Percentiles rank a stretch among this genome's conserved stretches.
phyloP scores from a whole-genome alignment of 2,329 filamentous ascomycete genomes.

The Aspergillus melleus region DNA sequence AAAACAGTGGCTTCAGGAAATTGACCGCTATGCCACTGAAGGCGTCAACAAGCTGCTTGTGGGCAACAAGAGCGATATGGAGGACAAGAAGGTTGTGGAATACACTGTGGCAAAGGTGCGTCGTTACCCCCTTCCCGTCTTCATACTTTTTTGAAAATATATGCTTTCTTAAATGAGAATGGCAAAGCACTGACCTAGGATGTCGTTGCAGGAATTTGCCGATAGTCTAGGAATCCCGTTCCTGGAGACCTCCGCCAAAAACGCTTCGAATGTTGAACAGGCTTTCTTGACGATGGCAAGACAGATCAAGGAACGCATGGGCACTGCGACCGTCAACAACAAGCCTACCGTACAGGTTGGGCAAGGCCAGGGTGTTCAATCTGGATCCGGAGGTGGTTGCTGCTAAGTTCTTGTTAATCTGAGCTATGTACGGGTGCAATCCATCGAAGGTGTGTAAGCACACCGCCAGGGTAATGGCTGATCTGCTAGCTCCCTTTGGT shows the following conservation, averaged over 20 bases:
- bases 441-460: not conserved
- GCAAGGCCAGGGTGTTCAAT: conserved; percentile 90
- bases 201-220: conserved; percentile 77
- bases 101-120: conserved; percentile 98
- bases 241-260: conserved; percentile 99
- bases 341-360: conserved; percentile 97
- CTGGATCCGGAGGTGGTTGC: conserved; percentile 80
- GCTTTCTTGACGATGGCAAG: conserved; percentile 99
- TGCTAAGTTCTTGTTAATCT: conserved; percentile 63
- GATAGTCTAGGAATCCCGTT: conserved; percentile 98
- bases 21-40: conserved; percentile 98
- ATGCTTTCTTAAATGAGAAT: not conserved
- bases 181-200: conserved; percentile 4
- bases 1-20: conserved; percentile 99
- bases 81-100: conserved; percentile 99
- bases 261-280: conserved; percentile 98
- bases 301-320: conserved; percentile 99
- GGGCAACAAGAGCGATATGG: conserved; percentile 99
- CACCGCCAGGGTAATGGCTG: not conserved
- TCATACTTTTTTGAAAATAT: not conserved
- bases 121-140: conserved; percentile 5
- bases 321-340: conserved; percentile 94
- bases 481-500: not conserved
- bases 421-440: conserved; percentile 4
- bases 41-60: conserved; percentile 99